Base-by-base conservation (phyloP, 2,329 filamentous ascomycete genomes). In the Calonectria pauciramosa region DNA sequence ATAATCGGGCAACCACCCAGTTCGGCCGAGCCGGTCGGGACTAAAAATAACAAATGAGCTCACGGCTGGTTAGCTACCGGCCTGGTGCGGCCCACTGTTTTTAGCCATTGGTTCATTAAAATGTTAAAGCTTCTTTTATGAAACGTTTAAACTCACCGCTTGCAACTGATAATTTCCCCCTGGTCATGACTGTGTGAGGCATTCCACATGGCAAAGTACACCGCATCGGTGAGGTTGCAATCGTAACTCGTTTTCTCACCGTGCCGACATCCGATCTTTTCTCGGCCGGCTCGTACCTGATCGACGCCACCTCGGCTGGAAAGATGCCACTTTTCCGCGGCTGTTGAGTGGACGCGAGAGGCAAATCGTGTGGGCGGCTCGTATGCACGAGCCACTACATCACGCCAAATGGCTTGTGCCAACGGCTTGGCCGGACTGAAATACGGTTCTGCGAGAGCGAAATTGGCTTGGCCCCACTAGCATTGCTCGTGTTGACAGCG, bases 381-480 rank as follows among this genome's bases (percentile, higher is more conserved):
- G 68, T 51, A 64, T 54, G 68, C 68, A 64, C 56, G 59, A 64
- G 68, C 68, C 56, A 52, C 14, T 6, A 5, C 52, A 13, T 18
- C 67, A 60, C 38, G 56, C 20, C 28, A 44, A 36, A 38, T 23
- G 34, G 56, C 30, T 52, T 52, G 14, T 8, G 41, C 20, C 16
- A 28, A 51, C 44, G 44, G 56, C 30, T 63, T 52, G n/a, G 34
- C 34, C 44, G 44, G 44, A 28, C 10, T 20, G 14, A 64, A 52
- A 47, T 30, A 44, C n/a, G 18, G 38, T 38, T 41, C 18, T 26
- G 49, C 32, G 9, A 28, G 47, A 38, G 41, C 56, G 44, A 64
- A 14, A 54, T 70, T 64, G 23, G 23, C 38, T 23, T 4, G 56
- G 18, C 68, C 68, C 68, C 68, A 64, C 68, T 13, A 9, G 41